Base-by-base conservation (phyloP, 2,329 filamentous ascomycete species). In the Exophiala sideris region DNA sequence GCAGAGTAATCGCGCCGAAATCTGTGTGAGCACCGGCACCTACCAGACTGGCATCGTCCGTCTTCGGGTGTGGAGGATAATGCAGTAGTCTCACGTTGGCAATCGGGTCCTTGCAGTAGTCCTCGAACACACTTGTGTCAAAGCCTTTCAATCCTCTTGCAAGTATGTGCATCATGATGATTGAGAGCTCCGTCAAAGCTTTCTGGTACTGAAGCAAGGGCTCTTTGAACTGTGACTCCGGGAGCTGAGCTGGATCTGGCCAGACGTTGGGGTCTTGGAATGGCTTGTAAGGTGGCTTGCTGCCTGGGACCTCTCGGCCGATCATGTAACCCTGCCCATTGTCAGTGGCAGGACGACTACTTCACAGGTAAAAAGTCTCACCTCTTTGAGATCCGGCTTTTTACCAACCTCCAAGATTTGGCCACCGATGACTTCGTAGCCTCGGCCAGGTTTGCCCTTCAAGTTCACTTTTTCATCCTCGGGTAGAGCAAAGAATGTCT, bases 1-100 rank as follows among this genome's bases (percentile, higher is more conserved):
- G 73, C 29, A 83, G 69, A 0, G 80, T 83, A 41, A 83, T 74
- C 44, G 75, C 75, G 80, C 83, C 61, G 81, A 80, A 1, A 77
- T 80, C 58, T 81, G 80, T 2, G 32, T 60, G 58, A 16, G 58
- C 68, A 7, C 68, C 67, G 42, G 67, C 65, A 42, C 60, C 65
- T 39, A 64, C 55, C 42, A 68, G 61, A 3, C 40, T 48, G 7
- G 54, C 42, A 12, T 58, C 52, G 14, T 52, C 53, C 41, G 56
- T 48, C 1, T 48, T 44, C 10, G 59, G 60, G 39, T 68, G 67
- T 1, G 66, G 62, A 5, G 67, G 67, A 48, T 68, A 68, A 39
- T 64, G 66, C 11, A 69, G 58, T 3, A 68, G 50, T 12, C 65
- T 54, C 5, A 68, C 44, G 5, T 59, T 56, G 8, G 66, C 65